Percentiles rank a stretch among this genome's conserved stretches.
phyloP scores from a whole-genome alignment of 1,139 yeast genomes.

The Trichomonascaceae sp. region DNA sequence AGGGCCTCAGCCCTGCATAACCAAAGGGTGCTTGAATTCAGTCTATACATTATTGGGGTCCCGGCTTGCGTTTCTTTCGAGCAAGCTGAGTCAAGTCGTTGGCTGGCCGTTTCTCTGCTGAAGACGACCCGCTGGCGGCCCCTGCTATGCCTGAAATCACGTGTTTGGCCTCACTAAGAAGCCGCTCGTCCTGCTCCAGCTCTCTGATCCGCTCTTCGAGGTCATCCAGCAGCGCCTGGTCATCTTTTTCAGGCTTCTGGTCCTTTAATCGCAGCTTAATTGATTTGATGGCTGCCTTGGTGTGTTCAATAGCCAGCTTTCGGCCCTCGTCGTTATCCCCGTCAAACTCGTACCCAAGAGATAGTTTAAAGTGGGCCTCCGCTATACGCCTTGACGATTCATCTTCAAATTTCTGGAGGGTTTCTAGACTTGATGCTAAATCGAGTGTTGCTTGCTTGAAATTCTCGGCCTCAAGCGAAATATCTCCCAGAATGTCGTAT shows the following conservation, averaged over 20 bases:
- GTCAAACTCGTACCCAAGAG: constrained; percentile 65
- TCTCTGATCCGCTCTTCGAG: constrained; percentile 35
- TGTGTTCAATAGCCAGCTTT: constrained; percentile 42
- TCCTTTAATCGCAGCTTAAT: constrained; percentile 36
- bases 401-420: constrained; percentile 41
- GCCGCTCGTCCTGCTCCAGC: constrained; percentile 39
- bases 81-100: background rate
- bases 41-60: no score
- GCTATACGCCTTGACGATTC: constrained; percentile 48
- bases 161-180: constrained; percentile 43
- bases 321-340: constrained; percentile 34
- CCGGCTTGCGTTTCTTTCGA: background rate
- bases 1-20: no score
- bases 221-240: constrained; percentile 40
- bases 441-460: constrained; percentile 66
- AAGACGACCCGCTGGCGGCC: constrained; percentile 23
- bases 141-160: constrained; percentile 55
- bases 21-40: no score
- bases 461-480: constrained; percentile 72
- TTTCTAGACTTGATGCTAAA: no score
- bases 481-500: constrained; percentile 76
- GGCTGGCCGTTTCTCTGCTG: constrained; percentile 1
- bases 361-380: constrained; percentile 72
- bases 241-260: constrained; percentile 19
- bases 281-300: constrained; percentile 48